Conservation (phyloP, 1,139 yeast genomes). For the Debaryomyces psychrophilus region DNA sequence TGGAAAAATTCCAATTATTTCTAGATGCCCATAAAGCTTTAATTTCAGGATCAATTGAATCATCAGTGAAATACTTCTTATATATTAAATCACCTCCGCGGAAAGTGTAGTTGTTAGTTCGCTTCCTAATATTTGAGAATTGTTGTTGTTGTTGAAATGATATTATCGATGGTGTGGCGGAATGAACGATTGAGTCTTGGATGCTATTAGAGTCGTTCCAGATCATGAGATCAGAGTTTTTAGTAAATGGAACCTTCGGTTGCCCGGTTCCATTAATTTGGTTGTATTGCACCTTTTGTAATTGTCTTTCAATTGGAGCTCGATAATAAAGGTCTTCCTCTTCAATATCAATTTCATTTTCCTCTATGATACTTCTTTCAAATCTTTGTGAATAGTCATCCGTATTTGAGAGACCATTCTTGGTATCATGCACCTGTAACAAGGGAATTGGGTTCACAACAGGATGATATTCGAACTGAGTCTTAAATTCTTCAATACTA, state of each 20-base stretch:
- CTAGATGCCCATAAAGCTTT: conserved; percentile 54
- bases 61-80: conserved; percentile 42
- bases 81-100: conserved; percentile 54
- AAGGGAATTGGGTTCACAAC: conserved; percentile 16
- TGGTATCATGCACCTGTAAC: background rate
- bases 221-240: no score
- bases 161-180: background rate
- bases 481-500: conserved; percentile 29
- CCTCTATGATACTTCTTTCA: background rate
- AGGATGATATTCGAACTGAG: conserved; percentile 40
- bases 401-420: background rate
- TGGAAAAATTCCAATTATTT: conserved; percentile 19
- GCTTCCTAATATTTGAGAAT: conserved; percentile 26
- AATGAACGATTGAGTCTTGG: background rate
- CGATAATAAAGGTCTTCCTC: conserved; percentile 21
- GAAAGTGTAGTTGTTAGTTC: conserved; percentile 44
- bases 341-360: conserved; percentile 6
- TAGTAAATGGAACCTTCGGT: background rate
- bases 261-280: background rate
- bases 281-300: conserved; percentile 6
- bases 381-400: background rate
- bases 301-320: conserved; percentile 16
- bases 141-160: conserved; percentile 29
- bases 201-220: background rate
- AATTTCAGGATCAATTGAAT: conserved; percentile 53